phyloP scores from a whole-genome alignment of 768 basidiomycete genomes.

The Tulasnella sp. region DNA sequence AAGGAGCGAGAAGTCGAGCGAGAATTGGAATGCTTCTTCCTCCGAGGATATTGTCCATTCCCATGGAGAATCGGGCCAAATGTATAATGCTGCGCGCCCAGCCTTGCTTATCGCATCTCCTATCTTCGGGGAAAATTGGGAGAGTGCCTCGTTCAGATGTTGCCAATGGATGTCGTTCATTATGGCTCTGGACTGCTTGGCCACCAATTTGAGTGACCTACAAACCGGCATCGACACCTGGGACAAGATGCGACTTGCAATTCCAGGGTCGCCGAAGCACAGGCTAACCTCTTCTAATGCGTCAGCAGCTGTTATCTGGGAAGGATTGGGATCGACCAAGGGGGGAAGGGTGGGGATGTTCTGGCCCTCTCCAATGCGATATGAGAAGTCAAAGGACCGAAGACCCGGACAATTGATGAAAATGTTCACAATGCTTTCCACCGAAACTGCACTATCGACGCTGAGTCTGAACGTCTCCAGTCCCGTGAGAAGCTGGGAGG shows the following conservation, averaged over 20 bases:
- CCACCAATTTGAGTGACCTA: constrained; percentile 34
- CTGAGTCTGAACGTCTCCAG: neutral
- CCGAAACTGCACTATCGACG: neutral
- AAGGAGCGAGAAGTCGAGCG: neutral
- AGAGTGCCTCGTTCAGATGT: neutral
- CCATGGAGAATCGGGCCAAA: neutral
- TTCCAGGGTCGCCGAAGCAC: neutral
- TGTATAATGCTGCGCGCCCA: neutral
- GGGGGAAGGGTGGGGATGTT: neutral
- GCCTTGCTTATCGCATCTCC: neutral
- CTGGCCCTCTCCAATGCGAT: neutral
- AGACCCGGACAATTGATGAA: neutral
- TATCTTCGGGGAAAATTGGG: neutral
- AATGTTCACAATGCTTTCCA: neutral
- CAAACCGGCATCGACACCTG: constrained; percentile 44
- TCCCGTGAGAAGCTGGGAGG: neutral
- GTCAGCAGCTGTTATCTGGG: neutral
- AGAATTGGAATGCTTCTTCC: neutral
- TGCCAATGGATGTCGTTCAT: neutral
- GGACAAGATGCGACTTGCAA: neutral
- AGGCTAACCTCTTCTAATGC: neutral
- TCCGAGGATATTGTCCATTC: neutral
- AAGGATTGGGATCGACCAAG: neutral
- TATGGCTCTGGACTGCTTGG: neutral
- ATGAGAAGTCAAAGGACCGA: neutral